A percentile compares a stretch with the other conserved stretches of the same genome.
Conservation (phyloP, 192 early-diverging fungal genomes). For the Podila epigama region DNA sequence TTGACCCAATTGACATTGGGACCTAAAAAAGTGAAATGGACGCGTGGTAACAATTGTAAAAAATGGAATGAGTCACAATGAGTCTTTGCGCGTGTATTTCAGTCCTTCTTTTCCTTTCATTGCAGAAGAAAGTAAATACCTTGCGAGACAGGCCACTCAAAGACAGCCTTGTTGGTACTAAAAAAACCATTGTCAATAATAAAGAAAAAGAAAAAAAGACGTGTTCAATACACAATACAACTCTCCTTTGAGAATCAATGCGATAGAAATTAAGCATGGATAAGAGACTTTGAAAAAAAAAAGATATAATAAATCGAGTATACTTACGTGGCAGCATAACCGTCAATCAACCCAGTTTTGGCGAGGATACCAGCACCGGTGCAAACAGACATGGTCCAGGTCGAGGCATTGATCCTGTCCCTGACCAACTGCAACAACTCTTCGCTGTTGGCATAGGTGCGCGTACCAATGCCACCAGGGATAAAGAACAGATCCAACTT, state of each 20-base stretch:
- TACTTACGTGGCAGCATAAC: conserved; percentile 47
- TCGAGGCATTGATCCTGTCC: conserved; percentile 8
- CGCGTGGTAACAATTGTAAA: too few relatives aligned
- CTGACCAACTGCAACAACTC: conserved; percentile 6
- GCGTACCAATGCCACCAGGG: conserved; percentile 37
- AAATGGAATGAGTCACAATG: too few relatives aligned
- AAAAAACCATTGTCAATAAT: background rate
- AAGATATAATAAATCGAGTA: background rate
- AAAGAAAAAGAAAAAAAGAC: background rate
- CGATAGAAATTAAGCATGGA: background rate
- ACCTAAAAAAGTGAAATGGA: conserved; percentile 1
- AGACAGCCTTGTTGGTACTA: conserved; percentile 39
- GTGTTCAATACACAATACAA: background rate
- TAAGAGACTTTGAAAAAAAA: background rate
- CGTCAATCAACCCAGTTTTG: conserved; percentile 57
- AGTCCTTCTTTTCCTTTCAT: too few relatives aligned
- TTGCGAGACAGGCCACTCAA: background rate
- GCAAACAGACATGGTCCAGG: conserved; percentile 55
- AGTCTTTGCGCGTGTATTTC: too few relatives aligned
- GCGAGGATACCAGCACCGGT: conserved; percentile 54
- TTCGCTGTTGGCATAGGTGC: conserved; percentile 5
- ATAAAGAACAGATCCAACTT: conserved; percentile 46
- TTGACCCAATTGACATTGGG: conserved; percentile 58
- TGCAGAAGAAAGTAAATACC: conserved; percentile 4
- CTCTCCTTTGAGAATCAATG: background rate